A percentile compares a stretch with the other conserved stretches of the same genome.
These are phyloP conservation scores for Rubia yunnanensis DNA, from an alignment of 257 asterid species.

Conservation along the genomic window DNA sequence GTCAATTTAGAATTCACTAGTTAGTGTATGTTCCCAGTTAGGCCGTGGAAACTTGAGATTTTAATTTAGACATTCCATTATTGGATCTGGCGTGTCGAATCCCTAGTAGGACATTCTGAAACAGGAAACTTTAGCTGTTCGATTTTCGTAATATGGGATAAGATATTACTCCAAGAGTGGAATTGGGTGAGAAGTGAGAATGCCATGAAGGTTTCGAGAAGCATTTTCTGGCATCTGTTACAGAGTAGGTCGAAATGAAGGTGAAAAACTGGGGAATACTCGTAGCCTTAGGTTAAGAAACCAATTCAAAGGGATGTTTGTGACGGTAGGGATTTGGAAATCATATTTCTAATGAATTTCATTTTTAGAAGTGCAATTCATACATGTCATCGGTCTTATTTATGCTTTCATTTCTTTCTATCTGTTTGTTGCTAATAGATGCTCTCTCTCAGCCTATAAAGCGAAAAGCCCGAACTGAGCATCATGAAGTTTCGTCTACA, in stretches of 20 bases:
- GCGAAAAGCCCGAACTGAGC: constrained; percentile 47
- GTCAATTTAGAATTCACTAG: neutral
- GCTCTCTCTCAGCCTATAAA: constrained; percentile 46
- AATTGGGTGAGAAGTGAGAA: constrained; percentile 3
- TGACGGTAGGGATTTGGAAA: neutral
- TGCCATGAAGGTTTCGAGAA: too few species aligned
- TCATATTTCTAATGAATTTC: neutral
- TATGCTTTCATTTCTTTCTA: neutral
- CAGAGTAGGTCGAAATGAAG: neutral
- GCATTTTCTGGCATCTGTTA: neutral
- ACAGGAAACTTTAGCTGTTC: neutral
- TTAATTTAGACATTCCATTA: neutral
- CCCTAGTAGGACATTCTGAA: neutral
- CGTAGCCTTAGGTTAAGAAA: neutral
- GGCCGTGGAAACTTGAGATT: neutral
- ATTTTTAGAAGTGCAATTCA: neutral
- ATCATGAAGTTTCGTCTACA: constrained; percentile 38
- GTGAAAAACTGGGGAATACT: neutral
- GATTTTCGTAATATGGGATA: neutral
- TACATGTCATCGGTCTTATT: neutral
- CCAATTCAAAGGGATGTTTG: neutral
- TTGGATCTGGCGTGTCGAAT: neutral
- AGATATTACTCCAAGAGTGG: neutral
- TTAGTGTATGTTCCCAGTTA: neutral
- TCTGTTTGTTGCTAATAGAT: constrained; percentile 15